Conservation (phyloP, 2,329 filamentous ascomycete species). For the Aspergillus fumigatus region DNA sequence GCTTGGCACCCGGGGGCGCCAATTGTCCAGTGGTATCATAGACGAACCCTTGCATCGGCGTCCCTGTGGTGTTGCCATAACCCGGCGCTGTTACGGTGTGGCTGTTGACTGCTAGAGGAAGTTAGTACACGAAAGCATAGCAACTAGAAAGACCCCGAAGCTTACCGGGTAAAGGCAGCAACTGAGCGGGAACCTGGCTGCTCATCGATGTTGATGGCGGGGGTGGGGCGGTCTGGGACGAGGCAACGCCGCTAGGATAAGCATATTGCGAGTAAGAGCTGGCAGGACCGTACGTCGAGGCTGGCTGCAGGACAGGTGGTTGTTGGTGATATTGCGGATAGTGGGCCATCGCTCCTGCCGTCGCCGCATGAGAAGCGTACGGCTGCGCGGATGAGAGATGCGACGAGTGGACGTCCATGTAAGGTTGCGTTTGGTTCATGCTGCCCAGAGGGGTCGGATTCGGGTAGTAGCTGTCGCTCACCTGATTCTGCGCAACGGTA, state of each 20-base stretch:
- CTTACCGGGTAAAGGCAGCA: conserved; percentile 60
- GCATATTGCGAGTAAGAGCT: conserved; percentile 64
- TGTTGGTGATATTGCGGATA: conserved; percentile 71
- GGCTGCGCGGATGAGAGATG: conserved; percentile 75
- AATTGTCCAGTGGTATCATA: conserved; percentile 91
- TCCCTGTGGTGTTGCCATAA: conserved; percentile 37
- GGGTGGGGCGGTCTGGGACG: conserved; percentile 67
- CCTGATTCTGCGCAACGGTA: conserved; percentile 28
- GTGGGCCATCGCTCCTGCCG: conserved; percentile 67
- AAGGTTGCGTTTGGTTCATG: conserved; percentile 80
- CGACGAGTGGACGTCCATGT: conserved; percentile 76
- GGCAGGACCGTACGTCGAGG: conserved; percentile 62
- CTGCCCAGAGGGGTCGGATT: conserved; percentile 37
- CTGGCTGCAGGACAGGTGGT: conserved; percentile 69
- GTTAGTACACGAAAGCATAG: conserved; percentile 6
- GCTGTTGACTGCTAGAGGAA: conserved; percentile 30
- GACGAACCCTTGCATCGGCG: conserved; percentile 43
- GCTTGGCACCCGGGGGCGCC: conserved; percentile 91
- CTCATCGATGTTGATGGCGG: conserved; percentile 68
- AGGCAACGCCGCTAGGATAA: conserved; percentile 72
- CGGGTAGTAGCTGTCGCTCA: conserved; percentile 41
- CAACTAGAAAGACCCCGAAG: neutral
- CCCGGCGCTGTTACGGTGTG: conserved; percentile 30
- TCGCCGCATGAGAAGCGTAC: conserved; percentile 70
- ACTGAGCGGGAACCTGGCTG: conserved; percentile 61